These are phyloP conservation scores for Nakazawaea laoshanensis DNA, from an alignment of 805 yeast species.

Conservation along the genomic window DNA sequence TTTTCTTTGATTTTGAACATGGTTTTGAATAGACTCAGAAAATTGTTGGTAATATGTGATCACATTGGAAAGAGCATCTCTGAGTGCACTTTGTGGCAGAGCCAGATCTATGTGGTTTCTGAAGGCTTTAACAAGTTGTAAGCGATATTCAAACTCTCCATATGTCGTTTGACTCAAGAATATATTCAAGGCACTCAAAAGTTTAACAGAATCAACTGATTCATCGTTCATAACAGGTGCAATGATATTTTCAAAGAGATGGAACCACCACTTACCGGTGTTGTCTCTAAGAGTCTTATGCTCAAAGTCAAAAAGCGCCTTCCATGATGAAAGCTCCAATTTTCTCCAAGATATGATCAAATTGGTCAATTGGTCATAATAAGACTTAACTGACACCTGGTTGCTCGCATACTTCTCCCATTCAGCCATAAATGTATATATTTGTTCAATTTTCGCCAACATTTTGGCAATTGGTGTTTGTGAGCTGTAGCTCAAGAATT, in stretches of 20 bases:
- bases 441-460: constrained; percentile 77
- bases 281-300: constrained; percentile 35
- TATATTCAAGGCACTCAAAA: constrained; percentile 56
- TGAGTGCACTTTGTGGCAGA: constrained; percentile 16
- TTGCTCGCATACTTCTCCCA: constrained; percentile 91
- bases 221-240: constrained; percentile 34
- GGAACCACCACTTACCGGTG: constrained; percentile 86
- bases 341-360: constrained; percentile 88
- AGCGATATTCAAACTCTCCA: constrained; percentile 64
- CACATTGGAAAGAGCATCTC: constrained; percentile 46
- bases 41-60: constrained; percentile 64
- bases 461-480: constrained; percentile 69
- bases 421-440: constrained; percentile 73
- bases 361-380: constrained; percentile 49
- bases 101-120: constrained; percentile 36
- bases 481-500: constrained; percentile 54
- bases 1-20: constrained; percentile 37
- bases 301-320: constrained; percentile 60
- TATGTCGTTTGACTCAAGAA: constrained; percentile 68
- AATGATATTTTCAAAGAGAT: constrained; percentile 75
- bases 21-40: constrained; percentile 33
- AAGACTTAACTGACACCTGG: constrained; percentile 53
- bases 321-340: constrained; percentile 83
- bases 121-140: constrained; percentile 60
- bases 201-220: constrained; percentile 23